Evolutionary conservation across 805 yeast genomes (phyloP).

Genomic region (Saccharomycopsis capsularis): DNA sequence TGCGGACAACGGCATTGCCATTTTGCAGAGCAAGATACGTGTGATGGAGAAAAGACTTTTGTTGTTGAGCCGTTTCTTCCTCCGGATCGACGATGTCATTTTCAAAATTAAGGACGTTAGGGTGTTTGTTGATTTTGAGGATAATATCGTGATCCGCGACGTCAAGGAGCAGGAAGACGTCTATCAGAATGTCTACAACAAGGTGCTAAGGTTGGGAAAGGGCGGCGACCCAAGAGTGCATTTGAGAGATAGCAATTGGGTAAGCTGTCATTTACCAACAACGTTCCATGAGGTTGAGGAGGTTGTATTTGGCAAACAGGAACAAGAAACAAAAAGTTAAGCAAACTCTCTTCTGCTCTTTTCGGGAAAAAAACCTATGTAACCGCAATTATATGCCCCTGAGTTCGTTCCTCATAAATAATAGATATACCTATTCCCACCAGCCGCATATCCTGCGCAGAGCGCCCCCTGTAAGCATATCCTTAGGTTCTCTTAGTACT

Average conservation of each 20-base stretch:
- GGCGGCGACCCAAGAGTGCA: constrained; percentile 52
- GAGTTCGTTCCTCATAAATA: too few species aligned
- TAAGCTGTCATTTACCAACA: constrained; percentile 52
- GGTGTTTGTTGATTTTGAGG: constrained; percentile 67
- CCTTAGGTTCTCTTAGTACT: too few species aligned
- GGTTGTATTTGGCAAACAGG: too few species aligned
- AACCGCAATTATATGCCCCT: too few species aligned
- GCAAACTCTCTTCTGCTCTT: too few species aligned
- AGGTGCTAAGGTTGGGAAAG: constrained; percentile 19
- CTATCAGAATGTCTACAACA: constrained; percentile 40
- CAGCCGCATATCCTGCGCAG: too few species aligned
- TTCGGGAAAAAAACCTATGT: too few species aligned
- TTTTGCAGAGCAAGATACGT: constrained; percentile 69
- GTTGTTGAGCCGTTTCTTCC: constrained; percentile 66
- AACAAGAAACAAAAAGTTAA: too few species aligned
- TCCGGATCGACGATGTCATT: constrained; percentile 86
- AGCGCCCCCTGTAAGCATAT: too few species aligned
- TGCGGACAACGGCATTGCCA: constrained; percentile 91
- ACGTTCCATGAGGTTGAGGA: constrained; percentile 32
- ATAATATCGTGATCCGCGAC: constrained; percentile 63
- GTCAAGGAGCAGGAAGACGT: constrained; percentile 60
- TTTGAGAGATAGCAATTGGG: constrained; percentile 84
- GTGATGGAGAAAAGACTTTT: constrained; percentile 82
- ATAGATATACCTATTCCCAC: too few species aligned
- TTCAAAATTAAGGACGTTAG: constrained; percentile 82